Base-by-base conservation (phyloP, 306 rosid genomes). In the Castanea mollissima region DNA sequence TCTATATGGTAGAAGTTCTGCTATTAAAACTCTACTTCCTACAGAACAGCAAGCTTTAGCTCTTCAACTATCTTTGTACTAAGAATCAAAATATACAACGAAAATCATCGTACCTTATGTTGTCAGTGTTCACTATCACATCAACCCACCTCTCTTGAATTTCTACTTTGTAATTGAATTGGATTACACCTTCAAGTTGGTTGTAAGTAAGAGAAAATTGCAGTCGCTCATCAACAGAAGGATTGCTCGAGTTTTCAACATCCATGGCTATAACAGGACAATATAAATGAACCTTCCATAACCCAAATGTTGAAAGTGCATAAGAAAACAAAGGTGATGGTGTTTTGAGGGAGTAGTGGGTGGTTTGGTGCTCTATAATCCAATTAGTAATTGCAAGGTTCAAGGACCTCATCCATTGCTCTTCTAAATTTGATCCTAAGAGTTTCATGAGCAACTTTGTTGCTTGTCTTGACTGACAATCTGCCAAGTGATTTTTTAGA, bases 121-220 rank as follows among this genome's bases (percentile, higher is more conserved):
- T 95, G 69, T 95, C 99, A 38, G 83, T 79, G 88, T 89, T 90
- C 8, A 90, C 89, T 54, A 76, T 68, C 78, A 93, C 88, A 14
- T 89, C 92, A 8, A 95, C 80, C 99, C 97, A 95, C 80, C 80
- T 84, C 74, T 90, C 91, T 54, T 83, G 85, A 71, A 84, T 52
- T 12, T 58, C 51, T 54, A 84, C 92, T 79, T 54, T 89, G 87
- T 89, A 78, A 74, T 95, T 91, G 90, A 95, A 93, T 34, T 95
- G 99, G 71, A 92, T 83, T 68, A 93, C 98, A 38, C 99, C 98
- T 83, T 92, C 94, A 75, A 95, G 89, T 31, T 95, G 99, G 79
- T 95, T 98, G 65, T 85, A 88, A 21, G 79, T 85, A 13, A 95
- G 88, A 79, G 99, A 95, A 86, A 93, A 90, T 74, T 77, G 90